Base-by-base conservation (phyloP, 2,329 filamentous ascomycete genomes). In the Aspergillus arachidicola region DNA sequence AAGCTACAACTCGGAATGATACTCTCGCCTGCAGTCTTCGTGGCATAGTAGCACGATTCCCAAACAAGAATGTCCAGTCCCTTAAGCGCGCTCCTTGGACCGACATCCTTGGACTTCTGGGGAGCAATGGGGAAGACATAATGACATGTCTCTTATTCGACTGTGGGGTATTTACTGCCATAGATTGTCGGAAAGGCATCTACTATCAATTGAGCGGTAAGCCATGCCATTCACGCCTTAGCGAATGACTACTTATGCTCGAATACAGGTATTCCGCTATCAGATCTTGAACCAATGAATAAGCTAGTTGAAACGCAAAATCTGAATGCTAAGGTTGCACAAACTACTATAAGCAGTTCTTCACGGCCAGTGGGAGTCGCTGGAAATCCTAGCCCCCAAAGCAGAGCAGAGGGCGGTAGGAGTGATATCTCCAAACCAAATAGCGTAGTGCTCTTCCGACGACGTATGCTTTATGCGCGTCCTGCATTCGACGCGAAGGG, bases 391-490 rank as follows among this genome's bases (percentile, higher is more conserved):
- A 1, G 26, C n/a, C 5, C 12, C 21, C 45, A 53, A 57, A 38
- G 48, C 14, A 57, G 36, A 3, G 32, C 59, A 23, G 30, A 45
- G 10, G 16, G 28, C 16, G 10, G 12, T 32, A 21, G 1, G 30
- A 26, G 6, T 11, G 41, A 36, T 45, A 48, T 59, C 21, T 71
- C 69, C 28, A 72, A 70, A 30, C 74, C 75, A 5, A 85, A 85
- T 46, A 85, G 87, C 19, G 93, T 98, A 62, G 80, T 82, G 1
- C 90, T 99, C 71, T 87, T 94, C 54, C 89, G 94, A 64, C 93
- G 87, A 72, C 88, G 93, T 23, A 96, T 97, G 83, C 84, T 98
- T 57, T 98, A 97, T 77, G 90, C 91, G 26, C 89, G 88, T 69
- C 87, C 93, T 23, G 84, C 86, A 1, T 80, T 94, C 34, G 94